A percentile compares a stretch with the other conserved stretches of the same genome.
phyloP scores from a whole-genome alignment of 352 stramenopile species.

The Globisporangium carolinianum region DNA sequence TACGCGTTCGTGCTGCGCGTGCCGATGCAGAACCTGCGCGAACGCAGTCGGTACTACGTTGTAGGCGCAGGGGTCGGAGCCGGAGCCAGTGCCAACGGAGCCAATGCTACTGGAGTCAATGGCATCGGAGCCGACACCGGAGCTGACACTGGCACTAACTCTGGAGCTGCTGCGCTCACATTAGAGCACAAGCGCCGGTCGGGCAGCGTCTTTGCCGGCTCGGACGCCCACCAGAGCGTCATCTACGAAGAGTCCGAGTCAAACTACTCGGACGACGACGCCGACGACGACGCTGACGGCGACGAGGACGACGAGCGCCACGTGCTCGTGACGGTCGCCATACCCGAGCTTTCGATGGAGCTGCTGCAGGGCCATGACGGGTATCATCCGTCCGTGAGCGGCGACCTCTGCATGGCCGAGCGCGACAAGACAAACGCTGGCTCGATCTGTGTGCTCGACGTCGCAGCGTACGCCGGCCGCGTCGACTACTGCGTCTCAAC shows the following conservation, averaged over 20 bases:
- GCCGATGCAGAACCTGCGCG: slow-evolving; percentile 67
- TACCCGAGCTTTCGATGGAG: slow-evolving; percentile 77
- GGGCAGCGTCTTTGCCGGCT: slow-evolving; percentile 4
- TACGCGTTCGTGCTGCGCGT: slow-evolving; percentile 73
- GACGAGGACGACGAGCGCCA: slow-evolving; percentile 45
- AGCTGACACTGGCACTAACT: no score
- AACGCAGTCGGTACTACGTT: slow-evolving; percentile 50
- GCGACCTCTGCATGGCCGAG: slow-evolving; percentile 69
- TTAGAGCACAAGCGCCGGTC: slow-evolving; percentile 4
- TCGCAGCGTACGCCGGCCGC: slow-evolving; percentile 33
- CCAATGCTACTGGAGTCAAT: no score
- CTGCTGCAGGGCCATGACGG: slow-evolving; percentile 68
- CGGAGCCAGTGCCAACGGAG: no score
- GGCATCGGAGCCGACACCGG: no score
- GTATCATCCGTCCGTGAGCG: slow-evolving; percentile 71
- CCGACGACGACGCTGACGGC: slow-evolving; percentile 4
- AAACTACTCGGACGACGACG: slow-evolving; percentile 8
- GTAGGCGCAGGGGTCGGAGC: not conserved
- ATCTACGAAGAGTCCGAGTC: slow-evolving; percentile 20
- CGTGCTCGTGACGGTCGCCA: slow-evolving; percentile 43
- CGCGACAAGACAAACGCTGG: slow-evolving; percentile 50
- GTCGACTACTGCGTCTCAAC: slow-evolving; percentile 51
- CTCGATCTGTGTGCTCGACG: slow-evolving; percentile 66
- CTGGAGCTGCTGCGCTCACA: not conserved
- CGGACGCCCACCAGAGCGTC: slow-evolving; percentile 13